A percentile compares a stretch with the other conserved stretches of the same genome.
Conservation (phyloP, 73 alveolate genomes). For the Blepharisma stoltei region DNA sequence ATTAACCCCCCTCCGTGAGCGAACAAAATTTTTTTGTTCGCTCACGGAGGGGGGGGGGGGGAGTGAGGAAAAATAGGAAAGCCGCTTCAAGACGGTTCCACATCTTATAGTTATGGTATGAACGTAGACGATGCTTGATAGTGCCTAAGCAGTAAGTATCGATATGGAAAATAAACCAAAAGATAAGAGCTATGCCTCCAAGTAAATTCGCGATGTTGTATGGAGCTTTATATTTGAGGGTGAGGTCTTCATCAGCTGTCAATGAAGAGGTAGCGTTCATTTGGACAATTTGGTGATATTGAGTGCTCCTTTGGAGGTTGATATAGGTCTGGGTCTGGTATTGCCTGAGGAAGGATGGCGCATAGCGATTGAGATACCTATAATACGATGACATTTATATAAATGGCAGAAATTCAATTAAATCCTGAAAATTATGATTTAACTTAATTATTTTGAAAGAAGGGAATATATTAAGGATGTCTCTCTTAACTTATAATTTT, state of each 20-base stretch:
- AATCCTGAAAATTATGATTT: no score
- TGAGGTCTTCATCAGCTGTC: conserved; percentile 10
- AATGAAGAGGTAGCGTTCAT: conserved; percentile 28
- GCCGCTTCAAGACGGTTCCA: conserved; percentile 29
- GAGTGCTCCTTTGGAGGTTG: conserved; percentile 9
- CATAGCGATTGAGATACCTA: conserved; percentile 18
- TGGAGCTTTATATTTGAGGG: conserved; percentile 17
- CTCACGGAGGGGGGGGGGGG: no score
- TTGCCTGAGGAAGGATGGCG: conserved; percentile 28
- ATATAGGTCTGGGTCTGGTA: conserved; percentile 1
- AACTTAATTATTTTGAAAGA: no score
- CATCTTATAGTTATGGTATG: conserved; percentile 35
- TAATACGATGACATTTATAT: background rate
- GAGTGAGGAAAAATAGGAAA: no score
- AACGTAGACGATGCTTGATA: background rate
- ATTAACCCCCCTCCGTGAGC: no score
- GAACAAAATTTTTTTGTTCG: no score
- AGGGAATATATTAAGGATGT: no score
- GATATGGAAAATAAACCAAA: conserved; percentile 19
- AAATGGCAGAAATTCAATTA: no score
- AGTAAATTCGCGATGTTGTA: conserved; percentile 12
- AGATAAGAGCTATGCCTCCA: background rate
- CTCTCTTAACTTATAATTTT: no score
- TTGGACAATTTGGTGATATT: conserved; percentile 20
- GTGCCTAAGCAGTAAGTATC: background rate